Percentiles rank a stretch among this genome's conserved stretches.
Evolutionary conservation across 2,329 filamentous ascomycete species (phyloP).

Genomic region (Diaporthe capsici): DNA sequence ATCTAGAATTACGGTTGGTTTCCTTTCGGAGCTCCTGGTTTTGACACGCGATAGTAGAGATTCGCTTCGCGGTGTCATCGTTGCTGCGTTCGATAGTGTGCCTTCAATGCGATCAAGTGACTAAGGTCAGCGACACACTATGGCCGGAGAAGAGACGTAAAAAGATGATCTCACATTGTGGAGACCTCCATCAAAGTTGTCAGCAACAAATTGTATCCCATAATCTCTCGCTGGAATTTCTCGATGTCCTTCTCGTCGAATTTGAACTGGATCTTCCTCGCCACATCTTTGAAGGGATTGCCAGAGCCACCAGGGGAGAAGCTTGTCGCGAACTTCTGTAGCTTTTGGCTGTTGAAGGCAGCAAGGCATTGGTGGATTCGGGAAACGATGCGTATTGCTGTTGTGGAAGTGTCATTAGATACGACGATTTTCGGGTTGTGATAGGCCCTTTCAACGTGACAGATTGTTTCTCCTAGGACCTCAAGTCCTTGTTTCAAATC

Average conservation of each 20-base stretch:
- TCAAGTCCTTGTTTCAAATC: background rate
- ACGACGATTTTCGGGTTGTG: background rate
- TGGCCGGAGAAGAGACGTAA: background rate
- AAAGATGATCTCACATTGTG: background rate
- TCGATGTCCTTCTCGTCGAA: conserved; percentile 6
- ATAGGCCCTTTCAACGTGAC: background rate
- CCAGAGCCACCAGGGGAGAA: conserved; percentile 5
- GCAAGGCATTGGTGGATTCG: background rate
- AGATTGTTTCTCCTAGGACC: background rate
- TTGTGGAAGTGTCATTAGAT: background rate
- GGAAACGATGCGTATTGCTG: background rate
- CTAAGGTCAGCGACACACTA: background rate
- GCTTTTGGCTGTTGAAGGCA: conserved; percentile 4
- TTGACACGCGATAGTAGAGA: background rate
- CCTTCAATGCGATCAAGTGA: background rate
- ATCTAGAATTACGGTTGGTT: background rate
- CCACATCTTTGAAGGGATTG: background rate
- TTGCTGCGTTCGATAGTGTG: background rate
- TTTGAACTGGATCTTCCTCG: background rate
- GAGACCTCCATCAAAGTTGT: background rate
- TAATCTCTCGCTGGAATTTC: background rate
- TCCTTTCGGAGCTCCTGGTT: background rate
- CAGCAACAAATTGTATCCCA: background rate
- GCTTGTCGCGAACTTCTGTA: conserved; percentile 8
- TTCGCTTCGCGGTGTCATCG: background rate